Evolutionary conservation across 345 rosid genomes (phyloP).

Genomic region (Populus nigra): DNA sequence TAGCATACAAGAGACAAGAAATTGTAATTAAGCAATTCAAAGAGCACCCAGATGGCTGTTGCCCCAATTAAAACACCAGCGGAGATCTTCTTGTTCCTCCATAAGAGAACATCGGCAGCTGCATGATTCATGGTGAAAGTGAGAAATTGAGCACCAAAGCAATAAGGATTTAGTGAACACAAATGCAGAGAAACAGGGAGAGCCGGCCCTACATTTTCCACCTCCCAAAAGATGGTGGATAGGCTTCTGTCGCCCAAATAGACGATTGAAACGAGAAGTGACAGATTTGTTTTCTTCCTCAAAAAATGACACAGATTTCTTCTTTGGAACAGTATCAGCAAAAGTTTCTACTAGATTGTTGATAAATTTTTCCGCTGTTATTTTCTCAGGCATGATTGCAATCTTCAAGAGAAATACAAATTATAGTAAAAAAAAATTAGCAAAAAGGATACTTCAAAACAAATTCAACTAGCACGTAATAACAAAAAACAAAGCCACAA

Average conservation of each 20-base stretch:
- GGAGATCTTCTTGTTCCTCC: constrained; percentile 98
- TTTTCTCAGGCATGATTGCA: constrained; percentile 77
- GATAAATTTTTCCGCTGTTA: constrained; percentile 49
- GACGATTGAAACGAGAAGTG: constrained; percentile 53
- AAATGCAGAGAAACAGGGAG: neutral
- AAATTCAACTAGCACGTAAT: neutral
- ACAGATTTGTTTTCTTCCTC: constrained; percentile 54
- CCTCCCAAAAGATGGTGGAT: constrained; percentile 79
- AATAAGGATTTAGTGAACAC: neutral
- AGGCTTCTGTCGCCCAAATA: constrained; percentile 83
- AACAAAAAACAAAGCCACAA: neutral
- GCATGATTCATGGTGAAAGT: constrained; percentile 13
- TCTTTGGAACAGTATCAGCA: constrained; percentile 55
- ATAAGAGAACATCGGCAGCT: constrained; percentile 98
- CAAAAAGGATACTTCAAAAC: neutral
- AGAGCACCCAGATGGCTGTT: constrained; percentile 78
- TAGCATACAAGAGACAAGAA: constrained; percentile 64
- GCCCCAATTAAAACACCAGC: constrained; percentile 64
- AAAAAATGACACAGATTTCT: constrained; percentile 58
- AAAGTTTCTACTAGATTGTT: constrained; percentile 61
- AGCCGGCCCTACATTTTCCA: constrained; percentile 62
- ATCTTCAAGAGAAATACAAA: constrained; percentile 7
- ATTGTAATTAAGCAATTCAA: constrained; percentile 92
- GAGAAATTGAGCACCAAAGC: neutral
- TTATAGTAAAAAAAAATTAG: neutral